Percentiles rank a stretch among this genome's conserved stretches.
Conservation (phyloP, 805 yeast genomes). For the Dipodascopsis tothii region DNA sequence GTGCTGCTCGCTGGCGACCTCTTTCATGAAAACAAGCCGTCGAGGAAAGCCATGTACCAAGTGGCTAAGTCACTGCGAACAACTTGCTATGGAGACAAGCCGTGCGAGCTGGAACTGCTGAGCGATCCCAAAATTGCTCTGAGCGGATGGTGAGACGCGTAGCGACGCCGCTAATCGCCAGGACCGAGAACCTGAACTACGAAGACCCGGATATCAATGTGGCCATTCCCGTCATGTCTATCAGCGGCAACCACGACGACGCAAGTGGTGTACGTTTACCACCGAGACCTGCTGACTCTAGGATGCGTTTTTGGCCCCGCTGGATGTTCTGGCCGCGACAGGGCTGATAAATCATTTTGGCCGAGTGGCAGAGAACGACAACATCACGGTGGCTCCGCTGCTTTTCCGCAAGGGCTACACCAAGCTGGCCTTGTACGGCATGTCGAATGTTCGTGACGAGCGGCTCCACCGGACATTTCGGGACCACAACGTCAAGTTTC, state of each 20-base stretch:
- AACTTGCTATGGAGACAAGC: constrained; percentile 76
- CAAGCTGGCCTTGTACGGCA: constrained; percentile 76
- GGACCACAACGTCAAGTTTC: constrained; percentile 70
- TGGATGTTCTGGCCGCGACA: constrained; percentile 72
- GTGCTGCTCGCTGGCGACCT: constrained; percentile 87
- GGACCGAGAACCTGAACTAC: constrained; percentile 68
- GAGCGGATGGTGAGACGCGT: constrained; percentile 34
- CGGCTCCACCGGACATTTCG: constrained; percentile 73
- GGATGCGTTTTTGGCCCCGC: constrained; percentile 56
- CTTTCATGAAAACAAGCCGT: constrained; percentile 84
- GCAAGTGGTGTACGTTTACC: constrained; percentile 68
- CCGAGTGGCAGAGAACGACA: constrained; percentile 64
- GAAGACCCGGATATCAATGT: constrained; percentile 87
- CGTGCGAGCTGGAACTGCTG: constrained; percentile 74
- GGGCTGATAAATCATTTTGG: constrained; percentile 91
- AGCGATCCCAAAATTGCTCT: constrained; percentile 67
- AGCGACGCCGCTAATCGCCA: background rate
- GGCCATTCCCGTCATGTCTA: constrained; percentile 83
- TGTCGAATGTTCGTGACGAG: constrained; percentile 86
- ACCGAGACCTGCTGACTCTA: background rate
- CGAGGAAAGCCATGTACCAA: constrained; percentile 76
- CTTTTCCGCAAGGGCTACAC: constrained; percentile 77
- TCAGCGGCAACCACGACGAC: constrained; percentile 95
- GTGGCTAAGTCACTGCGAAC: constrained; percentile 65
- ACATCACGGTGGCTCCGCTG: constrained; percentile 65